Percentiles rank a stretch among this genome's conserved stretches.
Evolutionary conservation across 108 stramenopile genomes (phyloP).

Genomic region (Parmales sp.): DNA sequence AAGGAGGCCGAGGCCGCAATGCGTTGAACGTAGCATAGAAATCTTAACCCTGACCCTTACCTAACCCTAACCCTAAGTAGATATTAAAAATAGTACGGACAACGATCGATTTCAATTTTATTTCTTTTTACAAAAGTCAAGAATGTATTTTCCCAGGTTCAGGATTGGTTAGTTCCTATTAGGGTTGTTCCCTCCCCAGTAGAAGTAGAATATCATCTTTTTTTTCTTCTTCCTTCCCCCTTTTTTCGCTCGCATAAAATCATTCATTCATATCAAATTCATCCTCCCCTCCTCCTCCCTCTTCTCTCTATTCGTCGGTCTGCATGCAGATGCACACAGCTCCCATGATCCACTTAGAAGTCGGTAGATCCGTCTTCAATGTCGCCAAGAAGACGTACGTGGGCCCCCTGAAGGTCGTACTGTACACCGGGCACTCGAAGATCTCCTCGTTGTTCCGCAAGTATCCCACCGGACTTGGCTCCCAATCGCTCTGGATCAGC

Average conservation of each 20-base stretch:
- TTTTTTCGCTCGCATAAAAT: neutral
- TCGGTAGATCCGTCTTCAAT: slow-evolving; percentile 39
- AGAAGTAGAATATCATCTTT: no score
- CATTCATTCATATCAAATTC: neutral
- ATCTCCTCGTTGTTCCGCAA: slow-evolving; percentile 39
- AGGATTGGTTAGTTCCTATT: no score
- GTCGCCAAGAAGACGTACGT: slow-evolving; percentile 65
- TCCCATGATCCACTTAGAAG: slow-evolving; percentile 49
- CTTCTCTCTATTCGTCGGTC: slow-evolving; percentile 30
- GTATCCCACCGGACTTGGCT: slow-evolving; percentile 64
- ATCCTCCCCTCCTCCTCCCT: neutral
- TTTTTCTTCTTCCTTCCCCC: neutral
- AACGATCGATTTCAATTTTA: no score
- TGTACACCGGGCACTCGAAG: slow-evolving; percentile 64
- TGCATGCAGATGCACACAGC: slow-evolving; percentile 57
- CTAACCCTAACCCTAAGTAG: no score
- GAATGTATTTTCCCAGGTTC: no score
- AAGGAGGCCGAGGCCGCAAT: no score
- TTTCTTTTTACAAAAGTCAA: no score
- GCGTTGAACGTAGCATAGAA: no score
- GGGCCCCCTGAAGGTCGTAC: slow-evolving; percentile 54
- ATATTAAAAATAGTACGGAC: no score
- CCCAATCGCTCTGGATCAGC: slow-evolving; percentile 49
- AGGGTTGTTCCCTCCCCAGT: no score
- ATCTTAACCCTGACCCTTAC: no score